phyloP scores from a whole-genome alignment of 2,329 filamentous ascomycete species.

The Scortechinia acanthostroma region DNA sequence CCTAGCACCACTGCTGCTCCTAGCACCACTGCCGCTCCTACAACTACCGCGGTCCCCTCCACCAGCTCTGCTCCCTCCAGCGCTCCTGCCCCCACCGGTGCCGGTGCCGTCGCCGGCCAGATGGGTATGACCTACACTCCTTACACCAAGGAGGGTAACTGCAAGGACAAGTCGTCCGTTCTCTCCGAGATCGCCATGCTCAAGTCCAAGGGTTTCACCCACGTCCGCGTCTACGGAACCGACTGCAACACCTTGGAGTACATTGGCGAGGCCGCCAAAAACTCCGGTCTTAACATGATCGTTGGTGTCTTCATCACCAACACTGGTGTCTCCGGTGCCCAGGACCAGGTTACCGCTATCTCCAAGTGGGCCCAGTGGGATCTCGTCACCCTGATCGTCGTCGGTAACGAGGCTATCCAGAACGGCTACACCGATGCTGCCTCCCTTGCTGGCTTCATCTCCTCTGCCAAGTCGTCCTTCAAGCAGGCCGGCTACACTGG shows the following conservation, averaged over 20 bases:
- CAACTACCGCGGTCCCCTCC: slow-evolving; percentile 12
- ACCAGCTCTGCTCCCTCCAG: slow-evolving; percentile 13
- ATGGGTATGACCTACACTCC: slow-evolving; percentile 79
- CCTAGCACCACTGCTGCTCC: slow-evolving; percentile 8
- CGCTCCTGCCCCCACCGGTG: slow-evolving; percentile 13
- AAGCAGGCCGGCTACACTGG: slow-evolving; percentile 60
- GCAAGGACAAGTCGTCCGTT: slow-evolving; percentile 58
- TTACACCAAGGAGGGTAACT: slow-evolving; percentile 51
- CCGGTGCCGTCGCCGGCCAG: slow-evolving; percentile 38
- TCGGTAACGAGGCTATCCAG: slow-evolving; percentile 88
- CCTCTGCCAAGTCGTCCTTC: slow-evolving; percentile 57
- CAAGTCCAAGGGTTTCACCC: slow-evolving; percentile 57
- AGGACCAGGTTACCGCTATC: slow-evolving; percentile 70
- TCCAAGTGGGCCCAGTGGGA: slow-evolving; percentile 68
- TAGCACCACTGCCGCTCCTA: slow-evolving; percentile 14
- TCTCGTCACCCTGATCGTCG: slow-evolving; percentile 71
- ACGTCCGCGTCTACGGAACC: slow-evolving; percentile 80
- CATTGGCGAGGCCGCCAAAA: slow-evolving; percentile 63
- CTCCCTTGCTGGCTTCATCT: slow-evolving; percentile 67
- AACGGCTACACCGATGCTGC: slow-evolving; percentile 57
- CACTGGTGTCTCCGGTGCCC: slow-evolving; percentile 49
- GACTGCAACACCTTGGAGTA: slow-evolving; percentile 78
- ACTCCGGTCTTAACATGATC: slow-evolving; percentile 71
- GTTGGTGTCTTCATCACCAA: slow-evolving; percentile 79
- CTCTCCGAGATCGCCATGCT: slow-evolving; percentile 53